Evolutionary conservation across 441 rosid species (phyloP), one percentile per base, ranked within the genome.

Genomic region (Codiaeum variegatum): DNA sequence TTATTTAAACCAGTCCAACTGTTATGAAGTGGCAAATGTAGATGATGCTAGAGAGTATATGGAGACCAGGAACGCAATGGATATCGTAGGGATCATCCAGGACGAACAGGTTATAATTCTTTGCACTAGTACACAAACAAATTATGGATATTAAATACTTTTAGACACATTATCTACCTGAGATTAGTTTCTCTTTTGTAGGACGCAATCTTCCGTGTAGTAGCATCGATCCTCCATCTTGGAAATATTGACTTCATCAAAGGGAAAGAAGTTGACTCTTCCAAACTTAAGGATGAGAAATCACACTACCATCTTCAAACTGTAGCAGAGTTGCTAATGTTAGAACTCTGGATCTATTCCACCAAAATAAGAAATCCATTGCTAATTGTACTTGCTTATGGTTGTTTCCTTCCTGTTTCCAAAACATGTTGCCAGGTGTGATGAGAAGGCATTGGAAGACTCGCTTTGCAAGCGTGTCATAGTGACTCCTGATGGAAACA

Each of bases 51-150:
- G 84, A 74, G 91, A 88, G 79, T 87, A 88, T 70, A 12, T 88
- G 71, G 93, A 83, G 71, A 90, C 94, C 9, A 85, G 91, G 82
- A 86, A 82, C 66, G 94, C 94, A 26, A 90, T 88, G 94, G 91
- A 88, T 81, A 84, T 90, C 60, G 89, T 90, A 8, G 92, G 92
- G 7, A 86, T 90, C 70, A 83, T 80, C 74, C 82, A 78, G 79
- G 85, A 86, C 71, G 86, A 88, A 60, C 94, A 90, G 90, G 91
- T 85, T 54, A 62, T 67, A 66, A 62, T 36, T 28, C 16, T 26
- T 47, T 10, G 19, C 62, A 64, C 49, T 32, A 44, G 3, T 46
- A 49, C 16, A n/a, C 15, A 3, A 55, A 5, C n/a, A 69, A 15
- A 67, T 26, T 13, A 23, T 12, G 11, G 8, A 68, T 51, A 51